Evolutionary conservation across 495 filamentous ascomycete genomes (phyloP).

Genomic region (Xylaria longipes): DNA sequence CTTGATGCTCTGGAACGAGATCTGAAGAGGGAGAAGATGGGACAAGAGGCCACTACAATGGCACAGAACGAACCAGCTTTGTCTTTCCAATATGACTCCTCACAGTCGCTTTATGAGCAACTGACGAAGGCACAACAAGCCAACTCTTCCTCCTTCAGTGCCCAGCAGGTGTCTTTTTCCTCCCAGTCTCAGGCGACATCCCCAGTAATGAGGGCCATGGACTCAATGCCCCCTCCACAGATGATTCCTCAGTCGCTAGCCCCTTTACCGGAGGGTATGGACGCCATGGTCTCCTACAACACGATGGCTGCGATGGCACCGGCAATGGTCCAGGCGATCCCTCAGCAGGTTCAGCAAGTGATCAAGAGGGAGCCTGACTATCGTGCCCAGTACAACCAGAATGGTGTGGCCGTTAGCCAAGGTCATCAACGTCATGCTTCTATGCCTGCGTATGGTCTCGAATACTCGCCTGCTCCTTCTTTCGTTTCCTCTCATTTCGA

Average conservation of each 20-base stretch:
- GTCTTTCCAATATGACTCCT: constrained; percentile 99
- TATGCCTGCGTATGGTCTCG: constrained; percentile 91
- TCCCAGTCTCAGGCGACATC: constrained; percentile 72
- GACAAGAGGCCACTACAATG: constrained; percentile 94
- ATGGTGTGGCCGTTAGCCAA: constrained; percentile 82
- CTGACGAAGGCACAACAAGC: constrained; percentile 99
- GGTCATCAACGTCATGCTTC: constrained; percentile 91
- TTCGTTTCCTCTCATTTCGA: constrained; percentile 97
- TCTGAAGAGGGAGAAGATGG: constrained; percentile 98
- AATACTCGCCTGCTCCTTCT: constrained; percentile 96
- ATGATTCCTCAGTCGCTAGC: constrained; percentile 84
- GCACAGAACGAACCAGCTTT: constrained; percentile 95
- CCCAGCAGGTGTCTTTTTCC: constrained; percentile 74
- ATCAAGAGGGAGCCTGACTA: constrained; percentile 87
- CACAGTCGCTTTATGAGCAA: constrained; percentile 98
- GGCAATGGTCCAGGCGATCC: constrained; percentile 63
- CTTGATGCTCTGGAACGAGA: constrained; percentile 97
- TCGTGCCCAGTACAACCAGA: constrained; percentile 85
- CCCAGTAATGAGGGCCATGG: constrained; percentile 89
- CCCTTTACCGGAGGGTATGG: constrained; percentile 80
- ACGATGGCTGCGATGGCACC: constrained; percentile 65
- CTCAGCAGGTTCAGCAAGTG: constrained; percentile 70
- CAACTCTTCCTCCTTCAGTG: constrained; percentile 94
- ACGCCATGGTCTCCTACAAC: constrained; percentile 74
- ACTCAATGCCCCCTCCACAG: constrained; percentile 70